Evolutionary conservation across 2,329 filamentous ascomycete genomes (phyloP), one percentile per base, ranked within the genome.

Genomic region (Endothia cerciana): DNA sequence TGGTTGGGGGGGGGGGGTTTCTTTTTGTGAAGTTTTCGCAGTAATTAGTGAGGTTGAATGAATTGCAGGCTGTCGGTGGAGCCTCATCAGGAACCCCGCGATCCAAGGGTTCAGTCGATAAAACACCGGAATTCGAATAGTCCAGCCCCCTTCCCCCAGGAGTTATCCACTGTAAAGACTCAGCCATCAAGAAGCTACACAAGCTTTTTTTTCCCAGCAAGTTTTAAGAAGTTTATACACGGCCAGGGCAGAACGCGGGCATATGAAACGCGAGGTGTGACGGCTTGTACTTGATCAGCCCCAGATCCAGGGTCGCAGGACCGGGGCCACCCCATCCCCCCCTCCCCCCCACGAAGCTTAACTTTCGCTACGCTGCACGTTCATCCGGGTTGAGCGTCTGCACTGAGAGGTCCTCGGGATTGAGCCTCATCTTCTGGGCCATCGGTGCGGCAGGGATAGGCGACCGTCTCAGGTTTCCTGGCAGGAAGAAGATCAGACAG

Each of bases 251-350:
- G n/a, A 51, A 40, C 38, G 43, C 25, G 43, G 59, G 6, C 45
- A 47, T 61, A 2, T 66, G 64, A 66, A 66, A 66, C 64, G n/a
- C 38, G 43, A 60, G 60, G 11, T 66, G 64, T 66, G 60, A 66
- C 64, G 64, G 38, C 60, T 63, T 60, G 60, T 60, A 63, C 64
- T 36, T 66, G 64, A 66, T 66, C 64, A 66, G 64, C 64, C 64
- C 47, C 55, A 49, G 15, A 51, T 30, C 53, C 13, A 13, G 22
- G 19, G 8, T n/a, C 41, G 43, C 43, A 19, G 43, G 22, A n/a
- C 47, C 11, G 22, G 47, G 47, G 47, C 22, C 47, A 30, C 25
- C 4, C 47, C 22, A 17, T n/a, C 19, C 19, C 15, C 40, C n/a
- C 10, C 10, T 15, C 4, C n/a, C 15, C 45, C 22, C 47, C 47